Evolutionary conservation across 331 rosid genomes (phyloP).

Genomic region (Quercus tomentella): DNA sequence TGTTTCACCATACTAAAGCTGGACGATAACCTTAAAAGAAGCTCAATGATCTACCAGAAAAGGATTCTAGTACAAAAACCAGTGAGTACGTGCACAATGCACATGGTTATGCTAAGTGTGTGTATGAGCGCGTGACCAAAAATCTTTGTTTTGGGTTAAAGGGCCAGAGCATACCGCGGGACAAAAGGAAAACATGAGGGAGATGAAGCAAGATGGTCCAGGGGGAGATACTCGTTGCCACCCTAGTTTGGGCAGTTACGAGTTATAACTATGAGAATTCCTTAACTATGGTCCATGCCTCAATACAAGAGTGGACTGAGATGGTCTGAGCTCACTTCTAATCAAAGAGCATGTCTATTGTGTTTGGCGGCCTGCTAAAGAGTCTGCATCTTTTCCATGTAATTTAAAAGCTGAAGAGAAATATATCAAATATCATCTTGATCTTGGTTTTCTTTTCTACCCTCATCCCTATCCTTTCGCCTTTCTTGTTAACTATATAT

Average conservation of each 20-base stretch:
- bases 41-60: no score
- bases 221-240: background rate
- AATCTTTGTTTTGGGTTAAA: no score
- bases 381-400: background rate
- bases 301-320: background rate
- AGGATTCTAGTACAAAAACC: no score
- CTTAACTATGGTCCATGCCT: background rate
- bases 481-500: constrained; percentile 8
- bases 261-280: background rate
- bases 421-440: no score
- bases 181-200: no score
- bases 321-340: background rate
- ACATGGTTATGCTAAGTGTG: no score
- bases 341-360: background rate
- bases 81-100: no score
- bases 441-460: background rate
- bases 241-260: background rate
- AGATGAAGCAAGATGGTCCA: background rate
- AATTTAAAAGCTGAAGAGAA: background rate
- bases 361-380: background rate
- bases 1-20: no score
- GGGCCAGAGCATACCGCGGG: no score
- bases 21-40: no score
- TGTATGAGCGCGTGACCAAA: no score
- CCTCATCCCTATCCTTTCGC: constrained; percentile 31